phyloP scores from a whole-genome alignment of 495 filamentous ascomycete species.

The Aspergillus indologenus region DNA sequence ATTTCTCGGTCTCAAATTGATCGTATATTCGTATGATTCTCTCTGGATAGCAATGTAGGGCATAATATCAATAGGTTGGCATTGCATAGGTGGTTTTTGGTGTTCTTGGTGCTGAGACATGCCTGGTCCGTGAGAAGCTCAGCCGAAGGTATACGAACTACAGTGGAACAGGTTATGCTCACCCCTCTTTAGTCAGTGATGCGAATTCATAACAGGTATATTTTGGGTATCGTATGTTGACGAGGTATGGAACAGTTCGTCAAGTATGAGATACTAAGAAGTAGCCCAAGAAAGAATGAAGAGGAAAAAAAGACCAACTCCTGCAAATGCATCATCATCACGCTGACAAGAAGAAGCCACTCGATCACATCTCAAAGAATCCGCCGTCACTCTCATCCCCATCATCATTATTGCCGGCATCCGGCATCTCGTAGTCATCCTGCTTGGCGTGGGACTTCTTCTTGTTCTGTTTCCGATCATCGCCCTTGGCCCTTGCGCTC shows the following conservation, averaged over 20 bases:
- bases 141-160: not conserved
- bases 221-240: conserved; percentile 21
- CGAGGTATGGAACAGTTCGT: conserved; percentile 1
- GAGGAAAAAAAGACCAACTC: conserved; percentile 14
- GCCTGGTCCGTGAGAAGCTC: no score
- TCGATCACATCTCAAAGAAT: conserved; percentile 44
- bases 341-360: not conserved
- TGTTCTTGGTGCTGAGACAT: no score
- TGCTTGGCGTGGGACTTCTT: conserved; percentile 7
- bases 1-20: not conserved
- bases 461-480: conserved; percentile 10
- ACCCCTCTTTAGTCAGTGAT: no score
- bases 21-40: not conserved
- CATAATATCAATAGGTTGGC: no score
- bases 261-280: conserved; percentile 5
- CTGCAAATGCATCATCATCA: conserved; percentile 25
- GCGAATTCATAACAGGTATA: conserved; percentile 1
- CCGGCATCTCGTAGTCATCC: conserved; percentile 16
- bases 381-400: conserved; percentile 55
- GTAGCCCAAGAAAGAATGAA: conserved; percentile 1
- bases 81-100: no score
- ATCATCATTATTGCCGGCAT: conserved; percentile 23
- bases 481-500: conserved; percentile 13
- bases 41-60: no score
- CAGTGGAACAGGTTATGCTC: not conserved